phyloP scores from a whole-genome alignment of 148 eudicot genomes.

The Hydrangea macrophylla region DNA sequence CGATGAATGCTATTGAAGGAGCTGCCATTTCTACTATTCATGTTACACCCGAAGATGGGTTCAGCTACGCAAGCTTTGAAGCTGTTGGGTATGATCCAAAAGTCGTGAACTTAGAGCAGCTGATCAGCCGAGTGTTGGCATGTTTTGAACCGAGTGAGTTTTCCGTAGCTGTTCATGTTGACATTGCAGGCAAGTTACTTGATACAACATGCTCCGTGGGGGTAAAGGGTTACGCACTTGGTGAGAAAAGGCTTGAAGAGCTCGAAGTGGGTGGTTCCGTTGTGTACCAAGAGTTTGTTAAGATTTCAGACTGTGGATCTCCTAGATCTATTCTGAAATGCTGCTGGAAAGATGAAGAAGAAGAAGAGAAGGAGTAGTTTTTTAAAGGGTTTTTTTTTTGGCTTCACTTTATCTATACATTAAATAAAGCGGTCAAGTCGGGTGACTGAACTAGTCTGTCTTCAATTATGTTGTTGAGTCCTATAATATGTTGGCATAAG shows the following conservation, averaged over 20 bases:
- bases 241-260: constrained; percentile 28
- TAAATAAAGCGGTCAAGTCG: neutral
- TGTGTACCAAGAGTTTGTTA: constrained; percentile 30
- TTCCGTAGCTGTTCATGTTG: constrained; percentile 37
- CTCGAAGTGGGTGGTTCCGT: constrained; percentile 32
- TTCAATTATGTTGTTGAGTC: neutral
- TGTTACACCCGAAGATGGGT: constrained; percentile 49
- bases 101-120: constrained; percentile 16
- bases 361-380: constrained; percentile 12
- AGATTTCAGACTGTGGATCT: constrained; percentile 18
- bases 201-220: constrained; percentile 12
- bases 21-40: constrained; percentile 43
- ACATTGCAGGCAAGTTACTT: constrained; percentile 15
- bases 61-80: constrained; percentile 47
- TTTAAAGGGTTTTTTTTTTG: neutral
- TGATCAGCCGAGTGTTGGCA: constrained; percentile 31
- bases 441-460: neutral
- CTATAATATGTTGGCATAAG: neutral
- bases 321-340: constrained; percentile 16
- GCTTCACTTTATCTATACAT: neutral
- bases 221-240: constrained; percentile 26
- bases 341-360: constrained; percentile 27
- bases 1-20: constrained; percentile 45
- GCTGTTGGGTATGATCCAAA: constrained; percentile 32
- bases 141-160: constrained; percentile 41